Conservation (phyloP, 2,329 filamentous ascomycete genomes). For the Fusarium decemcellulare region DNA sequence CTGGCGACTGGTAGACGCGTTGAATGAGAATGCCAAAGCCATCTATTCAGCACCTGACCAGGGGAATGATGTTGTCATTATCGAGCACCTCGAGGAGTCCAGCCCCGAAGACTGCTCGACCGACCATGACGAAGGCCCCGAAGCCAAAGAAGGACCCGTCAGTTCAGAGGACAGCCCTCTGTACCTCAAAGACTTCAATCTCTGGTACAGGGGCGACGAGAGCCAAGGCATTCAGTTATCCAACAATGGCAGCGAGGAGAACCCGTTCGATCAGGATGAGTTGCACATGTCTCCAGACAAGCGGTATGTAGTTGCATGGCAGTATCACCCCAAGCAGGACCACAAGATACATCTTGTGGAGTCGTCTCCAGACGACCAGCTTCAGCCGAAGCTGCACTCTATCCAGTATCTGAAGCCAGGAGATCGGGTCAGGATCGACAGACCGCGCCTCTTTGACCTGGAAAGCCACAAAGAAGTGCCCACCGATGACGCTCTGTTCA, state of each 20-base stretch:
- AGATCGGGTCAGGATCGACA: slow-evolving; percentile 40
- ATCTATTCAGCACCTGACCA: slow-evolving; percentile 33
- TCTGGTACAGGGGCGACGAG: slow-evolving; percentile 20
- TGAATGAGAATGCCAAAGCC: slow-evolving; percentile 15
- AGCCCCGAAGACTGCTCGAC: neutral
- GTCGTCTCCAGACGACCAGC: slow-evolving; percentile 46
- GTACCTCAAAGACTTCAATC: slow-evolving; percentile 22
- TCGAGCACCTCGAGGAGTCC: slow-evolving; percentile 21
- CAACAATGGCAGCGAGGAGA: slow-evolving; percentile 30
- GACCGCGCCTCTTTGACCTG: slow-evolving; percentile 47
- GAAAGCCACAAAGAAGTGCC: slow-evolving; percentile 31
- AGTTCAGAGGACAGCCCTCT: neutral
- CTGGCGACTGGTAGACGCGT: slow-evolving; percentile 36
- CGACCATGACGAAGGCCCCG: neutral
- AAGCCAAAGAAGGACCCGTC: too few species aligned
- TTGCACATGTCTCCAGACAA: slow-evolving; percentile 35
- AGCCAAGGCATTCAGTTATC: slow-evolving; percentile 33
- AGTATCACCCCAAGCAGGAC: slow-evolving; percentile 39
- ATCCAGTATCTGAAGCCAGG: slow-evolving; percentile 47
- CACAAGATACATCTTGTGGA: slow-evolving; percentile 40
- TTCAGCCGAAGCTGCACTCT: slow-evolving; percentile 44
- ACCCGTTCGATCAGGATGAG: slow-evolving; percentile 34
- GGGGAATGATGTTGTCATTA: slow-evolving; percentile 26
- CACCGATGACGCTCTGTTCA: slow-evolving; percentile 42
- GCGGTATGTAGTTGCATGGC: slow-evolving; percentile 39